Evolutionary conservation across 2,329 filamentous ascomycete species (phyloP).

Genomic region (Sarocladium kiliense): DNA sequence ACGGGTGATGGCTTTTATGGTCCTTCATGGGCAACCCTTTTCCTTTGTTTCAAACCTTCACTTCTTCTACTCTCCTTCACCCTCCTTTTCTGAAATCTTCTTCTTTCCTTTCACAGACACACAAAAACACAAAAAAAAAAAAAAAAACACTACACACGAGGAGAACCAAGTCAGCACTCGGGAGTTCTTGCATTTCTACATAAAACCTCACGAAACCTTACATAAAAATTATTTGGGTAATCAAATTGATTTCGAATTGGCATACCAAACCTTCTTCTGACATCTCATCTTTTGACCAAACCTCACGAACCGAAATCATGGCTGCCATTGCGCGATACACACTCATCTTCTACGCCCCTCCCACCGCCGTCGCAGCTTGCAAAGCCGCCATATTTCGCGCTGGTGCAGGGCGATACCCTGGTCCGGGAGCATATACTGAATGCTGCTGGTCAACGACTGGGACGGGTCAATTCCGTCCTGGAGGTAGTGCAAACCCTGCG

Average conservation of each 20-base stretch:
- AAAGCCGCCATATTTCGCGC: constrained; percentile 53
- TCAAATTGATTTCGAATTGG: no score
- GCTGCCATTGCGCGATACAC: constrained; percentile 16
- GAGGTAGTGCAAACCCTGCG: constrained; percentile 54
- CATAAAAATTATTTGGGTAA: no score
- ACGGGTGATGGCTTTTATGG: no score
- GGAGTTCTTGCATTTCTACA: not conserved
- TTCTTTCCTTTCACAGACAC: not conserved
- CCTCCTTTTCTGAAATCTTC: not conserved
- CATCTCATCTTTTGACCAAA: not conserved
- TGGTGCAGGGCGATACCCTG: constrained; percentile 49
- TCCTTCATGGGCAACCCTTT: no score
- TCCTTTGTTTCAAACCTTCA: no score
- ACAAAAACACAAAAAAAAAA: not conserved
- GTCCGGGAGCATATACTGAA: constrained; percentile 49
- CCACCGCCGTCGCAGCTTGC: constrained; percentile 37
- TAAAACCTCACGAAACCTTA: not conserved
- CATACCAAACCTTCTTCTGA: no score
- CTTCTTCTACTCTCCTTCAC: not conserved
- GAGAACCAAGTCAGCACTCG: no score
- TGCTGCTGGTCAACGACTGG: constrained; percentile 48
- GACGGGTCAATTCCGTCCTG: constrained; percentile 62
- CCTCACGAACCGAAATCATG: not conserved
- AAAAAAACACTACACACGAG: no score
- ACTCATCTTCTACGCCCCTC: constrained; percentile 48